Evolutionary conservation across 192 early-diverging fungal species (phyloP), one percentile per base, ranked within the genome.

Genomic region (Linnemannia exigua): DNA sequence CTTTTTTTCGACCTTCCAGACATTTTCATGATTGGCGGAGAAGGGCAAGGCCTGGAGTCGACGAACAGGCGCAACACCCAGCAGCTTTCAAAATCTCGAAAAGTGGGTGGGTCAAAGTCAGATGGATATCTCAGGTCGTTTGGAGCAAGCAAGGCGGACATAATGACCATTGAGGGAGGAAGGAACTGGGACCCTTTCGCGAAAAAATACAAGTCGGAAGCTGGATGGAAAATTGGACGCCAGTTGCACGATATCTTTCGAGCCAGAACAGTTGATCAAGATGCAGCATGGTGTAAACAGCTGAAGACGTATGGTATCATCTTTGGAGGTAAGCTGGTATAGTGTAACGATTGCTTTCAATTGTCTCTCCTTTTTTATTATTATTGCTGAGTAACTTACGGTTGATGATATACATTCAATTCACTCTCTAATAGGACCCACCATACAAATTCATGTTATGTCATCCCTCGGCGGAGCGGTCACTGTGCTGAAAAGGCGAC

Each of bases 1-100:
- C 28, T 79, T 31, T 79, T 79, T 22, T 72, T 72, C n/a, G 70
- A 79, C 35, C 28, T 72, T 47, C 78, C 78, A 33, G 72, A 79
- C 48, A 46, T 71, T 46, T 31, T 79, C 25, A 50, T 66, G 20
- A 35, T 79, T 79, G 77, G 77, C 15, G 77, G 77, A 22, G 77
- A 79, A 47, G 58, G 50, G 35, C 72, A 44, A 19, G 70, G 70
- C 4, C 58, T 79, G 37, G 77, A 79, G 31, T 63, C 36, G 8
- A 79, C 69, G 44, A 46, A 72, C 25, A n/a, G n/a, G n/a, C 58
- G 54, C 77, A 72, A 46, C 54, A 79, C 47, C n/a, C n/a, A n/a
- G n/a, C n/a, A n/a, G 69, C 68, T 52, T 52, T 52, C 9, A 79
- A n/a, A n/a, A n/a, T n/a, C n/a, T n/a, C n/a, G 41, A 20, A 79